Base-by-base conservation (phyloP, 192 early-diverging fungal genomes). In the Gonapodya sp. region DNA sequence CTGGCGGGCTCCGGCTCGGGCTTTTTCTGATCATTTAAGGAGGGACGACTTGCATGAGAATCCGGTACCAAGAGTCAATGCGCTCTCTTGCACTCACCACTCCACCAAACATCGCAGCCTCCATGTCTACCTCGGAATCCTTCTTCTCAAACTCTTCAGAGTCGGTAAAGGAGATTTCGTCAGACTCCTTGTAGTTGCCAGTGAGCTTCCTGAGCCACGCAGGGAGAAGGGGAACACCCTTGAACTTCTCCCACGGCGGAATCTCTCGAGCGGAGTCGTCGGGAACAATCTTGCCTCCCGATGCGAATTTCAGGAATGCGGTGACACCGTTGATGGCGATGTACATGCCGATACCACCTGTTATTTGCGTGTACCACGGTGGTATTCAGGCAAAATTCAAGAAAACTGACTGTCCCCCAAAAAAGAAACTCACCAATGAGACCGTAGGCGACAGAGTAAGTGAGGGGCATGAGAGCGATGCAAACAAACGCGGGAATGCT, bases 361-460 rank as follows among this genome's bases (percentile, higher is more conserved):
- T 24, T 8, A 64, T n/a, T n/a, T n/a, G n/a, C n/a, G n/a, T n/a
- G n/a, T n/a, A n/a, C n/a, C n/a, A n/a, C n/a, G n/a, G n/a, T n/a
- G n/a, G n/a, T n/a, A n/a, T n/a, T n/a, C n/a, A n/a, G n/a, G n/a
- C n/a, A n/a, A n/a, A n/a, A n/a, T n/a, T n/a, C n/a, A n/a, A n/a
- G n/a, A n/a, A n/a, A n/a, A n/a, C n/a, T n/a, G n/a, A n/a, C n/a
- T n/a, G n/a, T n/a, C n/a, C n/a, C n/a, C n/a, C n/a, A n/a, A n/a
- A n/a, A n/a, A n/a, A n/a, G n/a, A n/a, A 16, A 64, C 46, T 16
- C 24, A 64, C 46, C 46, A 78, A 95, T 91, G 32, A 95, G 86
- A 80, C 94, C 93, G 85, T 95, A 93, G 18, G 93, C 93, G 80
- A 95, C 93, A 46, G 89, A 91, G 89, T 95, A 95, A 31, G 92